These are phyloP conservation scores for Fusarium annulatum DNA, from an alignment of 2,329 filamentous ascomycete species.

Conservation along the genomic window DNA sequence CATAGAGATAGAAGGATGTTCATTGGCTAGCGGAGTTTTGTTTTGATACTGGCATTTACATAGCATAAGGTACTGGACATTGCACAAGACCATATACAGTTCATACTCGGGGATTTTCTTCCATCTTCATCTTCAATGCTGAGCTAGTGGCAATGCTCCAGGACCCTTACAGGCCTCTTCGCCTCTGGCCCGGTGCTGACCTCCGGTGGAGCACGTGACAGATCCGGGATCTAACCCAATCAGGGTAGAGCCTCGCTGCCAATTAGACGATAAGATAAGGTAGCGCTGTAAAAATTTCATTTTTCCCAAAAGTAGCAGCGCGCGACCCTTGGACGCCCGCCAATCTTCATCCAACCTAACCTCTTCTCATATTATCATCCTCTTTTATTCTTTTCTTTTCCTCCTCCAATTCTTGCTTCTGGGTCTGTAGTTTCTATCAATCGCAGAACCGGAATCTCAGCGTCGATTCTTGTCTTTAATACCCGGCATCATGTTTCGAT, in stretches of 20 bases:
- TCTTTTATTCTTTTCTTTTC: slow-evolving; percentile 5
- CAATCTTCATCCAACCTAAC: slow-evolving; percentile 26
- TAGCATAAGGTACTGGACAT: not conserved
- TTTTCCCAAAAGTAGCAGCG: slow-evolving; percentile 14
- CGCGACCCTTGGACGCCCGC: slow-evolving; percentile 31
- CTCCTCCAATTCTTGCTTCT: slow-evolving; percentile 10
- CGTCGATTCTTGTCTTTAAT: slow-evolving; percentile 1
- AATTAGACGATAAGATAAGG: slow-evolving; percentile 23
- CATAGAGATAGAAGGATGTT: slow-evolving; percentile 9
- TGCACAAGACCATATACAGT: not conserved
- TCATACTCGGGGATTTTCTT: not conserved
- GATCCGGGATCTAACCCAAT: not conserved
- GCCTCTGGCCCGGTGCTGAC: not conserved
- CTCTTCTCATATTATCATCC: slow-evolving; percentile 12
- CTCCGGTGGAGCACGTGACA: slow-evolving; percentile 22
- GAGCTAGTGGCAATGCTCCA: not conserved
- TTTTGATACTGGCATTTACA: not conserved
- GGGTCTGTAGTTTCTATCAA: slow-evolving; percentile 13
- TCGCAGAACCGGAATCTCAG: slow-evolving; percentile 17
- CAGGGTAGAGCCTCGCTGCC: slow-evolving; percentile 1
- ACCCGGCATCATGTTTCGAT: slow-evolving; percentile 49
- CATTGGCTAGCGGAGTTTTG: not conserved
- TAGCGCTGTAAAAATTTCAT: slow-evolving; percentile 19
- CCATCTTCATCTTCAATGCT: not conserved
- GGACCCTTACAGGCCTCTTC: not conserved